Percentiles rank a stretch among this genome's conserved stretches.
Conservation (phyloP, 345 rosid genomes). For the Rhodomyrtus tomentosa region DNA sequence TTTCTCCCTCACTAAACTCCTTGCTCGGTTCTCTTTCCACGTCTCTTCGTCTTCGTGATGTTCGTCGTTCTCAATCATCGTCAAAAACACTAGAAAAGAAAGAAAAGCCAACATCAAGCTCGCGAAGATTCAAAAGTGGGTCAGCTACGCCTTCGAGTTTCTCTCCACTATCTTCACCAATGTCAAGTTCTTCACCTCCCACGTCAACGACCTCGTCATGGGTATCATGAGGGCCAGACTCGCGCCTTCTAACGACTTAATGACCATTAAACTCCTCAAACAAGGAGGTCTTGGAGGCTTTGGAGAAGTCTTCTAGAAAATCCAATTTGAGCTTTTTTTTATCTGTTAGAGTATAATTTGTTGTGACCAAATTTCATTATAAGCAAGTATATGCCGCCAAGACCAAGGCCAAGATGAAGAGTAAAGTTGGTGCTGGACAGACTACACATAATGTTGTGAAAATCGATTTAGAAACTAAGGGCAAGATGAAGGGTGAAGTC, state of each 20-base stretch:
- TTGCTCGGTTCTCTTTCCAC: too few species aligned
- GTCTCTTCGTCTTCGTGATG: too few species aligned
- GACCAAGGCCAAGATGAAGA: constrained; percentile 61
- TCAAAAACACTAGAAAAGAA: too few species aligned
- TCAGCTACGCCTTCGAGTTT: constrained; percentile 61
- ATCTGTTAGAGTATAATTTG: too few species aligned
- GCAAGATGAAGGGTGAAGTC: constrained; percentile 69
- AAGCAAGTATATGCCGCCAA: constrained; percentile 59
- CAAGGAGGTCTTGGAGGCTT: too few species aligned
- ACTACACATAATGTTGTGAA: constrained; percentile 58
- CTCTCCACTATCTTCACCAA: constrained; percentile 64
- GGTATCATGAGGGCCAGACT: constrained; percentile 77
- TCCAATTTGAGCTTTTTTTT: constrained; percentile 30
- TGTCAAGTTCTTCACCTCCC: constrained; percentile 53
- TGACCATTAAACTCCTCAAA: too few species aligned
- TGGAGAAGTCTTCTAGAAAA: too few species aligned
- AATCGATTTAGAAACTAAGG: constrained; percentile 54
- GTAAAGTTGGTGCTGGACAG: constrained; percentile 59
- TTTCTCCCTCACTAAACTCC: too few species aligned
- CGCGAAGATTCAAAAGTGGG: constrained; percentile 52
- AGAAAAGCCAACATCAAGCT: constrained; percentile 38
- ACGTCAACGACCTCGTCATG: constrained; percentile 54
- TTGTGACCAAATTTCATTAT: constrained; percentile 21
- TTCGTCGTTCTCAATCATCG: too few species aligned
- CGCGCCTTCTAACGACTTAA: constrained; percentile 65